phyloP scores from a whole-genome alignment of 2,329 filamentous ascomycete genomes.

The Phoma herbarum region DNA sequence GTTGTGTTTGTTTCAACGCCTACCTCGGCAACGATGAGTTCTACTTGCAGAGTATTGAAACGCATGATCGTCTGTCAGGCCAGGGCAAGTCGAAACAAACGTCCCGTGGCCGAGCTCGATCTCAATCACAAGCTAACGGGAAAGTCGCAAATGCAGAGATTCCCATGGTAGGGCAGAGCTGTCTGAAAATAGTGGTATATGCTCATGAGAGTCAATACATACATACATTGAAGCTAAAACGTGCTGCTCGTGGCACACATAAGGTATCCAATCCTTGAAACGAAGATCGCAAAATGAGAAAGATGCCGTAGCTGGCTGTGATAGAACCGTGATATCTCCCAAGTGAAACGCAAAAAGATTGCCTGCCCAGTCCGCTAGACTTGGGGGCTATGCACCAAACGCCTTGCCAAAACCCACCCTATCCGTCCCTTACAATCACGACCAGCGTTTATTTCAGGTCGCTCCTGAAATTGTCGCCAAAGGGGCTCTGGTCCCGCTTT shows the following conservation, averaged over 20 bases:
- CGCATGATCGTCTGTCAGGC: slow-evolving; percentile 14
- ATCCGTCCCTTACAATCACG: neutral
- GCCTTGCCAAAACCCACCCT: slow-evolving; percentile 18
- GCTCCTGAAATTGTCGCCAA: slow-evolving; percentile 43
- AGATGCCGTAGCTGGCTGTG: slow-evolving; percentile 22
- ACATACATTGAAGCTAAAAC: slow-evolving; percentile 23
- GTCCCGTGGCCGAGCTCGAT: neutral
- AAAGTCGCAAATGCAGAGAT: neutral
- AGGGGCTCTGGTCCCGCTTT: slow-evolving; percentile 46
- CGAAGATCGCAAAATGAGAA: slow-evolving; percentile 13
- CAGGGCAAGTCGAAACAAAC: slow-evolving; percentile 21
- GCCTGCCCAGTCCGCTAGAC: slow-evolving; percentile 24
- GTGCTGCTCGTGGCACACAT: slow-evolving; percentile 17
- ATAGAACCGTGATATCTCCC: slow-evolving; percentile 20
- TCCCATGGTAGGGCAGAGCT: no score
- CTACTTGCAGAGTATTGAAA: slow-evolving; percentile 17
- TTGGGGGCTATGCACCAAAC: slow-evolving; percentile 23
- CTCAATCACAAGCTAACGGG: neutral
- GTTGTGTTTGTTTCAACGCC: slow-evolving; percentile 6
- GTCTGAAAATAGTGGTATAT: slow-evolving; percentile 1
- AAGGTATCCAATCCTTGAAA: slow-evolving; percentile 18
- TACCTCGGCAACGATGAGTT: slow-evolving; percentile 9
- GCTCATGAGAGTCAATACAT: slow-evolving; percentile 20
- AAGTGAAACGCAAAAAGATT: slow-evolving; percentile 14
- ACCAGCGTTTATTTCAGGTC: slow-evolving; percentile 15